Evolutionary conservation across 768 basidiomycete species (phyloP), one percentile per base, ranked within the genome.

Genomic region (Tylopilus balloui): DNA sequence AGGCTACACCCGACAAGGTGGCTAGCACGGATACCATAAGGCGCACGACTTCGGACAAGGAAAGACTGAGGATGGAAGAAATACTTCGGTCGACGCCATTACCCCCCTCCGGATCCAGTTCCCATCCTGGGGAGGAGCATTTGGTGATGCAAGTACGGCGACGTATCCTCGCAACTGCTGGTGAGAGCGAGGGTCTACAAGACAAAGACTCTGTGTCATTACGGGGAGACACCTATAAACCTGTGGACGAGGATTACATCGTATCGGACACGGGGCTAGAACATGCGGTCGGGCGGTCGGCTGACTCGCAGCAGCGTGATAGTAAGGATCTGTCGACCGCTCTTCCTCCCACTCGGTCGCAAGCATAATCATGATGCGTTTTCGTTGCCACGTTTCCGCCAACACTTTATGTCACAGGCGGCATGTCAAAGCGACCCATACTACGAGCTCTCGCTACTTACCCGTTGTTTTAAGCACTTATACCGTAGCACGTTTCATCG

Each of bases 51-150:
- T 61, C 63, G 23, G 59, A 64, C 47, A 51, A 57, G 52, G 64
- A 64, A 42, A 57, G 64, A 35, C 19, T 37, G 47, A 54, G 60
- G 46, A 55, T 66, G 55, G 57, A 59, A 14, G 62, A 66, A 50
- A 40, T 64, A 25, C 44, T 66, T 19, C 49, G 27, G n/a, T 51
- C 49, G 35, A 29, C 42, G 0, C 52, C 56, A 23, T 51, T 50
- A 15, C 46, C 41, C 24, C 24, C 49, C 11, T 42, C 51, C 12
- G 25, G n/a, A 31, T 51, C 52, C 8, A 25, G 43, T 19, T 20
- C 38, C 13, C 23, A 23, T 27, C 35, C 34, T 23, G 52, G 52
- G 17, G 51, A 24, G 13, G 12, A 1, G 12, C 40, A 6, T 31
- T 45, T 40, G 38, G 52, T 52, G 24, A 42, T 40, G 24, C 50